Conservation (phyloP, 345 rosid genomes). For the Corymbia maculata region DNA sequence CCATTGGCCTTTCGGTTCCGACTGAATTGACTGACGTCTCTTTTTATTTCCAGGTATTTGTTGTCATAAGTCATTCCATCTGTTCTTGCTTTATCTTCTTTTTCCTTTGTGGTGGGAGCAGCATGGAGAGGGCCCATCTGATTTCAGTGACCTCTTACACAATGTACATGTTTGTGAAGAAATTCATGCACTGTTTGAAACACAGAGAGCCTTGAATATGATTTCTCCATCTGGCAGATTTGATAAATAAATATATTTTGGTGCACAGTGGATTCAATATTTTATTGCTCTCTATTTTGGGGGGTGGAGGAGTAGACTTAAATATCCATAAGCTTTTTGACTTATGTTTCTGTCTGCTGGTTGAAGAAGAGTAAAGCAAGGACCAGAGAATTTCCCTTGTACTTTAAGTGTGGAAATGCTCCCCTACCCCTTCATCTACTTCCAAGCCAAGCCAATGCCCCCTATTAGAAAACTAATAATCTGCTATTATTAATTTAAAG, state of each 20-base stretch:
- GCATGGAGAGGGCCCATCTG: not conserved
- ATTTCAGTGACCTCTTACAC: not conserved
- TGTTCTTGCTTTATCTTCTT: not conserved
- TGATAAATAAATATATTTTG: not conserved
- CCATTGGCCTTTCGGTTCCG: not conserved
- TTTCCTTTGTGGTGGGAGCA: not conserved
- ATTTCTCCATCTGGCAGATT: not conserved
- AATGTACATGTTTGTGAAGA: not conserved
- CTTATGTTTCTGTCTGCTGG: slow-evolving; percentile 16
- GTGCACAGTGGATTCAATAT: not conserved
- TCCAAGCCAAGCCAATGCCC: slow-evolving; percentile 85
- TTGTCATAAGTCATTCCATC: not conserved
- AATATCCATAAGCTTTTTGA: slow-evolving; percentile 25
- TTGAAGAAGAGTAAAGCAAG: slow-evolving; percentile 70
- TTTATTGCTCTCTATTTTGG: not conserved
- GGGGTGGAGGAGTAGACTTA: slow-evolving; percentile 1
- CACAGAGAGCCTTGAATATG: not conserved
- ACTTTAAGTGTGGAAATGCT: slow-evolving; percentile 69
- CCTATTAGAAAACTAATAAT: slow-evolving; percentile 46
- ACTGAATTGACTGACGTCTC: not conserved
- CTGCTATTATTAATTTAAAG: slow-evolving; percentile 37
- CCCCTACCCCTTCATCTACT: slow-evolving; percentile 51
- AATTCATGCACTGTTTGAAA: not conserved
- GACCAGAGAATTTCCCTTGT: slow-evolving; percentile 57
- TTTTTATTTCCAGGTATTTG: not conserved